Base-by-base conservation (phyloP, 2,329 filamentous ascomycete genomes). In the Dactylonectria estremocensis region DNA sequence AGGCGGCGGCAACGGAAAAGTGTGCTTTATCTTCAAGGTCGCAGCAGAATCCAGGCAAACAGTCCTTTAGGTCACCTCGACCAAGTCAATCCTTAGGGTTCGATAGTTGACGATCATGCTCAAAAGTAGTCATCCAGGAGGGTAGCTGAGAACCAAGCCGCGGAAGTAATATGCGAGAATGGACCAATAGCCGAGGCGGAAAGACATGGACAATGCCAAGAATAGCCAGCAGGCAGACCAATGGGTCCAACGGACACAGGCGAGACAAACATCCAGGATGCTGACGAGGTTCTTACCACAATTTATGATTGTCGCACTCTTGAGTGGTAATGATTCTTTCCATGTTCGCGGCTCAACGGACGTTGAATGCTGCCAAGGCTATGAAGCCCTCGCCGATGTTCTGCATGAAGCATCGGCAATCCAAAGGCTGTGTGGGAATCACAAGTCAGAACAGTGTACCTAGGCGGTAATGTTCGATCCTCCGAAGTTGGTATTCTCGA, bases 401-500 rank as follows among this genome's bases (percentile, higher is more conserved):
- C 60, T 69, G 60, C 54, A 54, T 59, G 14, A 58, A 40, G 53
- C 48, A 73, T 43, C 50, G 63, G 55, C 58, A 62, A 66, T 58
- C 53, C 46, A 62, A 50, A 60, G 69, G 58, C 54, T 35, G 53
- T 40, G 37, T 58, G 35, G 55, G 62, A 60, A 63, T 40, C 49
- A 56, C 37, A 63, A 54, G 64, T 53, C 49, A 50, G 52, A 58
- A 31, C 33, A 50, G 65, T 56, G 69, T 24, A 49, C 71, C 72
- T 62, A 52, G 24, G 18, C 28, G 43, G 54, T 50, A 64, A 45
- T 56, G 49, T 67, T 67, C 70, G 67, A 66, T 75, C 69, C 71
- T 72, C 54, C 63, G 57, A 37, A 55, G 55, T 37, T 40, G 37
- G 45, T 31, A 50, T 57, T 45, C 28, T 46, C 61, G 66, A 61